These are phyloP conservation scores for Echinosophora koreensis DNA, from an alignment of 306 rosid species.

Conservation along the genomic window DNA sequence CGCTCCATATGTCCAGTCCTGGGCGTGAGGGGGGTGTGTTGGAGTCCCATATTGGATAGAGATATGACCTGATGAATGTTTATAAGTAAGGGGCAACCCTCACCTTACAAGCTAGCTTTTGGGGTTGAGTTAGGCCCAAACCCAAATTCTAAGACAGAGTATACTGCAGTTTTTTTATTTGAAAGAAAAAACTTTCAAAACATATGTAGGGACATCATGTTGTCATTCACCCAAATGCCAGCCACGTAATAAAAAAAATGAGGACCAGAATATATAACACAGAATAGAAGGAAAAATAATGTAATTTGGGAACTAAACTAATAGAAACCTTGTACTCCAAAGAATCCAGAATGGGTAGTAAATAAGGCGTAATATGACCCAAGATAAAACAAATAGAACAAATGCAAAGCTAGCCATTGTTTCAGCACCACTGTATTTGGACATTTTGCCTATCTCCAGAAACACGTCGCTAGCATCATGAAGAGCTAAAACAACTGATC, in stretches of 20 bases:
- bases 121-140: no score
- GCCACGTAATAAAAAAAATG: slow-evolving; percentile 6
- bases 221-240: slow-evolving; percentile 29
- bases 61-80: no score
- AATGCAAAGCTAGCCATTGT: slow-evolving; percentile 81
- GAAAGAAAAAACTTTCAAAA: not conserved
- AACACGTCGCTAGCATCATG: slow-evolving; percentile 98
- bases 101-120: no score
- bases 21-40: no score
- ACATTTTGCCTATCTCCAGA: slow-evolving; percentile 98
- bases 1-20: no score
- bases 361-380: slow-evolving; percentile 94
- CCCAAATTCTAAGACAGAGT: no score
- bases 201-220: not conserved
- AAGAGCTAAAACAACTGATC: slow-evolving; percentile 93
- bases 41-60: no score
- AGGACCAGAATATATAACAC: slow-evolving; percentile 27
- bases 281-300: slow-evolving; percentile 9
- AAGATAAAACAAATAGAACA: slow-evolving; percentile 85
- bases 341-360: slow-evolving; percentile 99
- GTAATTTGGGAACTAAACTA: slow-evolving; percentile 23
- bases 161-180: not conserved
- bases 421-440: slow-evolving; percentile 92
- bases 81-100: no score
- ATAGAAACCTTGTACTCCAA: slow-evolving; percentile 94